Evolutionary conservation across 169 alveolate species (phyloP).

Genomic region (Neospora caninum): DNA sequence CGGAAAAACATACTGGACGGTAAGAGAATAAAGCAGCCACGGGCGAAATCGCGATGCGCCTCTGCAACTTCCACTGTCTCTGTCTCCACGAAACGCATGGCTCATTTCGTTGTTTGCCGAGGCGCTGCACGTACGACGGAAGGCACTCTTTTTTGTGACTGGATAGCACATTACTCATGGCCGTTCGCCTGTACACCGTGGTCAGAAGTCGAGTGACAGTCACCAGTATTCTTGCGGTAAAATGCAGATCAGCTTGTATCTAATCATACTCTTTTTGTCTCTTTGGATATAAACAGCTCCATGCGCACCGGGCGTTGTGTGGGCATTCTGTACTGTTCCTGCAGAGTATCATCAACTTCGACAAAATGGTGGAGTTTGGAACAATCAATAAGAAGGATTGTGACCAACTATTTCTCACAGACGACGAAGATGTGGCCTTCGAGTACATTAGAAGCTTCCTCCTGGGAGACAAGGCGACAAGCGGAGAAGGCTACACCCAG

Average conservation of each 20-base stretch:
- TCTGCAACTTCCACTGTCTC: background rate
- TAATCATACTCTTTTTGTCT: no score
- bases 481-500: slow-evolving; percentile 8
- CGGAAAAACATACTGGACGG: slow-evolving; percentile 74
- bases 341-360: slow-evolving; percentile 34
- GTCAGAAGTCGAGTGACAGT: no score
- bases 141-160: background rate
- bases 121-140: background rate
- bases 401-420: slow-evolving; percentile 54
- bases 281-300: no score
- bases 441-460: background rate
- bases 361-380: slow-evolving; percentile 56
- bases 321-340: no score
- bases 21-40: background rate
- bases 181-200: no score
- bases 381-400: slow-evolving; percentile 11
- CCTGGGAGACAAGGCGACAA: slow-evolving; percentile 4
- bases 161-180: background rate
- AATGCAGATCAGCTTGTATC: no score
- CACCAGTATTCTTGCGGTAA: no score
- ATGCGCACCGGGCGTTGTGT: no score
- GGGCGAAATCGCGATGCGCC: background rate
- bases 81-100: background rate
- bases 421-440: slow-evolving; percentile 63
- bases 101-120: background rate